These are phyloP conservation scores for Mariannaea sp. DNA, from an alignment of 2,329 filamentous ascomycete species.

Conservation along the genomic window DNA sequence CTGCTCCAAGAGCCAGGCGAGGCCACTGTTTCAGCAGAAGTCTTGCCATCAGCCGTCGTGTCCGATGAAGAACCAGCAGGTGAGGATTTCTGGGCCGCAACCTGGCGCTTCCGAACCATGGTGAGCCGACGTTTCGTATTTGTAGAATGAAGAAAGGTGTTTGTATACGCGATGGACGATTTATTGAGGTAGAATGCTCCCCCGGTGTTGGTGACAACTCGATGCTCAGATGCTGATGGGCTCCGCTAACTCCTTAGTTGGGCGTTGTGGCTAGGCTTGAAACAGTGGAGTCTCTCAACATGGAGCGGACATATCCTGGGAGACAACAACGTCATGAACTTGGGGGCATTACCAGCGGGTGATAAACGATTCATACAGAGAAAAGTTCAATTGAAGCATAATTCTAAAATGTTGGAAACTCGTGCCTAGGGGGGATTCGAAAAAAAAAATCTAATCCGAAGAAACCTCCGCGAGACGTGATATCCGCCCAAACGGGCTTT, in stretches of 20 bases:
- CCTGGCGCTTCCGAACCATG: constrained; percentile 41
- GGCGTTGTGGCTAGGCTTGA: not conserved
- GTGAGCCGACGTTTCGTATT: not conserved
- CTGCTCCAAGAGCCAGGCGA: constrained; percentile 44
- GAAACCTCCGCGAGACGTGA: no score
- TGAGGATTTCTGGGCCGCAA: constrained; percentile 16
- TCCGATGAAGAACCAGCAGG: constrained; percentile 6
- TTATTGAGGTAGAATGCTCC: no score
- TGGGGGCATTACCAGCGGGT: no score
- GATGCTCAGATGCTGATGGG: not conserved
- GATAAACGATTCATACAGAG: no score
- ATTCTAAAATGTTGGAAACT: no score
- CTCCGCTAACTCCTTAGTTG: not conserved
- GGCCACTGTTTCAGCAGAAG: constrained; percentile 3
- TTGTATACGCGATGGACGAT: not conserved
- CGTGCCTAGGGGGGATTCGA: no score
- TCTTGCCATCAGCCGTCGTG: constrained; percentile 17
- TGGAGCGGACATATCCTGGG: no score
- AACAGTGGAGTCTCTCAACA: no score
- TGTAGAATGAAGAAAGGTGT: not conserved
- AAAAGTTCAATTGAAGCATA: no score
- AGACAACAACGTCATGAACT: no score
- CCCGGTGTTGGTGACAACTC: not conserved
- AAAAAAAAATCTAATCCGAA: no score
- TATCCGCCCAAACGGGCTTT: no score